phyloP scores from a whole-genome alignment of 768 basidiomycete species.

The Macrolepiota fuliginosa region DNA sequence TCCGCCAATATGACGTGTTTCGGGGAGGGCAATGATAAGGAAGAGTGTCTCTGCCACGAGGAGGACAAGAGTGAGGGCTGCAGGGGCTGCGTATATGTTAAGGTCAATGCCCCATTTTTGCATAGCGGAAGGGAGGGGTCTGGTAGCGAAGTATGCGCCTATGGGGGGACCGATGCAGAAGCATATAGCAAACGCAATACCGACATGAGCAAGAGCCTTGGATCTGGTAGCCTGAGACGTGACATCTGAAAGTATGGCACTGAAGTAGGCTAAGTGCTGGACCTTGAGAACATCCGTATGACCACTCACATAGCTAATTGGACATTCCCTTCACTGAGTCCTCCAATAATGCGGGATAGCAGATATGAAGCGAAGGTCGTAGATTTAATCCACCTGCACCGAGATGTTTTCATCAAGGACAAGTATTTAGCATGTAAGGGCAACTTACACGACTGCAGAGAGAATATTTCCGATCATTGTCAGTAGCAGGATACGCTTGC shows the following conservation, averaged over 20 bases:
- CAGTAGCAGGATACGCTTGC: slow-evolving; percentile 76
- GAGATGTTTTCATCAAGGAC: neutral
- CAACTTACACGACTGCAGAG: slow-evolving; percentile 80
- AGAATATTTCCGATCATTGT: slow-evolving; percentile 94
- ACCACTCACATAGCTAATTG: slow-evolving; percentile 87
- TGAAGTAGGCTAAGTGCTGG: slow-evolving; percentile 25
- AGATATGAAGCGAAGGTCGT: slow-evolving; percentile 89
- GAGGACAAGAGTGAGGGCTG: slow-evolving; percentile 75
- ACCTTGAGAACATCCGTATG: neutral
- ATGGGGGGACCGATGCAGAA: slow-evolving; percentile 93
- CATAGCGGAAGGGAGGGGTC: slow-evolving; percentile 63
- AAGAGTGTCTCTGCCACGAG: slow-evolving; percentile 79
- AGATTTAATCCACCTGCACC: slow-evolving; percentile 81
- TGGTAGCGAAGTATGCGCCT: slow-evolving; percentile 95
- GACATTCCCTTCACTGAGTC: slow-evolving; percentile 95
- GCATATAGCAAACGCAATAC: slow-evolving; percentile 95
- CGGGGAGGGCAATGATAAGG: slow-evolving; percentile 73
- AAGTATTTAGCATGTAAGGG: neutral
- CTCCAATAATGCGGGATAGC: slow-evolving; percentile 88
- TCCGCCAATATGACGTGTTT: slow-evolving; percentile 63
- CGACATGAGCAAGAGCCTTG: slow-evolving; percentile 85
- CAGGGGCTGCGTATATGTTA: slow-evolving; percentile 92
- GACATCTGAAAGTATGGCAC: slow-evolving; percentile 92
- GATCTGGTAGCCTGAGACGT: slow-evolving; percentile 79
- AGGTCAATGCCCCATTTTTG: slow-evolving; percentile 58